These are phyloP conservation scores for Colletotrichum tofieldiae DNA, from an alignment of 2,329 filamentous ascomycete genomes.

Conservation along the genomic window DNA sequence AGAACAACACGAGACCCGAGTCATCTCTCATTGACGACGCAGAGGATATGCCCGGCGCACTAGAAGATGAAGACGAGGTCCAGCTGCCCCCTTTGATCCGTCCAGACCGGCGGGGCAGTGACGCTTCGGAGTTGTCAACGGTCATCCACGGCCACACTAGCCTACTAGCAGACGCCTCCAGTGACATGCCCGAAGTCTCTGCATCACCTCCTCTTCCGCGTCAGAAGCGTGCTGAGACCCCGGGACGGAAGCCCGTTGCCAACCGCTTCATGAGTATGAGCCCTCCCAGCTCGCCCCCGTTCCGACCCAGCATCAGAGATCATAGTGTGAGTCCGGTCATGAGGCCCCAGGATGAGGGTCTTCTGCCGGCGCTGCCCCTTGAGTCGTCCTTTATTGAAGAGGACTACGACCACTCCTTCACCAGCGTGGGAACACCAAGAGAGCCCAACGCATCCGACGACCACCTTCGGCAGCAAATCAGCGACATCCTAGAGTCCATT, in stretches of 20 bases:
- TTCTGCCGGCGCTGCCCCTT: conserved; percentile 57
- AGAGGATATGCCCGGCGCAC: conserved; percentile 14
- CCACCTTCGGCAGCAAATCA: conserved; percentile 85
- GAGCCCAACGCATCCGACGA: conserved; percentile 69
- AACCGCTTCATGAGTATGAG: conserved; percentile 57
- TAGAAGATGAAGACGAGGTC: conserved; percentile 47
- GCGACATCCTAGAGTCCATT: conserved; percentile 82
- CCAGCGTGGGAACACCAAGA: conserved; percentile 54
- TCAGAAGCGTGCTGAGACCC: conserved; percentile 43
- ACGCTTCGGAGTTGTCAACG: conserved; percentile 56
- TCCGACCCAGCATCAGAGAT: conserved; percentile 35
- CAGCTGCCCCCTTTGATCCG: conserved; percentile 56
- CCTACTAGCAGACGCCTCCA: conserved; percentile 58
- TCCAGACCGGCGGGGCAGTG: conserved; percentile 51
- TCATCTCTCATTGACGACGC: conserved; percentile 4
- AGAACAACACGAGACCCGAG: neutral
- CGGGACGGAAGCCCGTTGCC: conserved; percentile 17
- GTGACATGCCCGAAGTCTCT: conserved; percentile 61
- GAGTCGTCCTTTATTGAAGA: conserved; percentile 63
- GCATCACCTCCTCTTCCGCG: conserved; percentile 60
- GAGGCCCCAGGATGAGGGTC: conserved; percentile 36
- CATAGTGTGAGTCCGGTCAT: conserved; percentile 37
- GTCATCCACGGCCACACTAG: conserved; percentile 56
- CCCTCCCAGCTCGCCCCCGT: conserved; percentile 66
- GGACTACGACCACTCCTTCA: conserved; percentile 61